Evolutionary conservation across 768 basidiomycete genomes (phyloP).

Genomic region (Ramaria rubella): DNA sequence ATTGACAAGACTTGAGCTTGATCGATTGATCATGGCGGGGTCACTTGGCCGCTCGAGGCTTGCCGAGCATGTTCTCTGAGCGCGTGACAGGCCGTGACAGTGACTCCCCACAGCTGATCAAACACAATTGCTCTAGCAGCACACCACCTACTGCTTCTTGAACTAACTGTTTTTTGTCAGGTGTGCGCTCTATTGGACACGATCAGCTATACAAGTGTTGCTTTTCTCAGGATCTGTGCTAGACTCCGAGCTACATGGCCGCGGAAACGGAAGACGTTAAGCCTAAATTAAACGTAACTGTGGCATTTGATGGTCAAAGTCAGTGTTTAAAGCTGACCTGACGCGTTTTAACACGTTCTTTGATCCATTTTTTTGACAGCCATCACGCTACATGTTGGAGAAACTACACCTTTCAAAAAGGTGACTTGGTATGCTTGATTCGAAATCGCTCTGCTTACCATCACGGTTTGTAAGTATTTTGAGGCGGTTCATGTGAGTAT

Average conservation of each 20-base stretch:
- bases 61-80: too few relatives aligned
- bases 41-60: too few relatives aligned
- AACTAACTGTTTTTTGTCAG: too few relatives aligned
- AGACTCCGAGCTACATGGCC: neutral
- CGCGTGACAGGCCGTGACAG: too few relatives aligned
- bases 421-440: slow-evolving; percentile 30
- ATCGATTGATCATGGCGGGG: too few relatives aligned
- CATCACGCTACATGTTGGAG: slow-evolving; percentile 61
- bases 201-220: too few relatives aligned
- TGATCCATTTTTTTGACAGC: slow-evolving; percentile 31
- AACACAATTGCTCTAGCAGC: too few relatives aligned
- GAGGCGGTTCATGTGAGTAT: neutral
- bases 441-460: neutral
- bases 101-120: too few relatives aligned
- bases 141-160: too few relatives aligned
- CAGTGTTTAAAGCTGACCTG: slow-evolving; percentile 14
- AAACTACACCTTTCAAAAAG: slow-evolving; percentile 55
- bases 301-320: slow-evolving; percentile 53
- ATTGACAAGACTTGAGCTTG: too few relatives aligned
- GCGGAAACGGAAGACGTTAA: slow-evolving; percentile 47
- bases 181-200: too few relatives aligned
- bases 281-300: slow-evolving; percentile 58
- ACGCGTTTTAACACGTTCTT: slow-evolving; percentile 6
- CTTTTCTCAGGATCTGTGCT: neutral
- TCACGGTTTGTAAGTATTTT: neutral